Base-by-base conservation (phyloP, 345 rosid species). In the Euphorbia pulcherrima region DNA sequence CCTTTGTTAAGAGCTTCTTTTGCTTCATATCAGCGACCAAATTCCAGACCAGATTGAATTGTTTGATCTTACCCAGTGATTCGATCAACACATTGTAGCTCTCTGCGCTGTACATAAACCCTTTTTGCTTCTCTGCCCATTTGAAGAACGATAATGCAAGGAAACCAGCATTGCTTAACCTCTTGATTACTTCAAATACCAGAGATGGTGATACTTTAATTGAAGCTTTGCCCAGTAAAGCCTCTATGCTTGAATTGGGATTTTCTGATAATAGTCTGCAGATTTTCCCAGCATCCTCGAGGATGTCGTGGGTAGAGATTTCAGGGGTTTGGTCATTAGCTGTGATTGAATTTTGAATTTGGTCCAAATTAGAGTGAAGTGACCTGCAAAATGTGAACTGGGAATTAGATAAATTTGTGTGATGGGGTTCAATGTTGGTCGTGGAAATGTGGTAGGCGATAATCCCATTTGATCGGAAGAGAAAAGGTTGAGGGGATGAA, bases 41-140 rank as follows among this genome's bases (percentile, higher is more conserved):
- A 50, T 63, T 70, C 97, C 90, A 90, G 4, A 80, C 72, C 39
- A 84, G 33, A 37, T 80, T 88, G 74, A 93, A 88, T 70, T 93
- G 97, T 74, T 87, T 93, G 67, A 90, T 86, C 82, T 90, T 93
- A 7, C 93, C 96, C 46, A 88, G 80, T 30, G 97, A 81, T 27
- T 88, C 97, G 64, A 93, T 87, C 75, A 88, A 58, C 1, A 80
- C 85, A 41, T 90, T 86, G 82, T 90, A 93, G 78, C 82, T 88
- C 18, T 84, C 78, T 4, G 92, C 72, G n/a, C 62, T 70, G 40
- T 88, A 68, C 66, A 80, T 68, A 62, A 84, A 93, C 67, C 86
- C 86, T 30, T 77, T 72, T 73, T 81, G 90, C 72, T 77, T 87
- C 85, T 90, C 96, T 59, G 94, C 87, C 92, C 92, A 88, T 69